Evolutionary conservation across 176 grass and related monocot species (phyloP), one percentile per base, ranked within the genome.

Genomic region (Carex littledalei): DNA sequence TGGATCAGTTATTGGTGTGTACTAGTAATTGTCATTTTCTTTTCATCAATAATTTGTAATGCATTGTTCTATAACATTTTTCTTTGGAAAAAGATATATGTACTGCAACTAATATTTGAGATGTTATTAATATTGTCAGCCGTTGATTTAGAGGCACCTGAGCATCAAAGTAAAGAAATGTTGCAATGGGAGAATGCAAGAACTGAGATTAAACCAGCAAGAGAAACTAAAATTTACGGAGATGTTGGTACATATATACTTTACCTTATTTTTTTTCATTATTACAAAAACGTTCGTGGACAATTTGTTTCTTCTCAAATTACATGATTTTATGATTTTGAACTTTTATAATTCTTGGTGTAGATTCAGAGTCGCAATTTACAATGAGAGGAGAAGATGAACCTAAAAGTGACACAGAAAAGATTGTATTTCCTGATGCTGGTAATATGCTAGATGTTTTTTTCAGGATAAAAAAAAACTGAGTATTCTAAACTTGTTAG

Each of bases 1-100:
- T 31, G 81, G 41, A 64, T 21, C 34, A 68, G 63, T 83, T n/a
- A n/a, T n/a, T 83, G 81, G 81, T 83, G 49, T 18, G 61, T 41
- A 64, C 79, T 81, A 63, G 6, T 63, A 64, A 35, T 22, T 24
- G 35, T 81, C 35, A n/a, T 41, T 81, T 81, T 81, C 16, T 21
- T 81, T 81, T 16, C 17, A 54, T 12, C 21, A 17, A 53, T 54
- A 34, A 11, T 11, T 49, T 2, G 47, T 49, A 49, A 49, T 49
- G 47, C 8, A 49, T 49, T 54, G 20, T 67, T 63, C 12, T 15
- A 52, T 16, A 45, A 65, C 14, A 22, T 15, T 66, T 22, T 26
- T 82, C 37, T 45, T 66, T 20, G 6, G 17, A 39, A 31, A 34
- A 20, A n/a, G 10, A 0, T 52, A 66, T 8, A 67, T 64, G 9